These are phyloP conservation scores for Camptophora hylomeconis DNA, from an alignment of 2,329 filamentous ascomycete species.

Conservation along the genomic window DNA sequence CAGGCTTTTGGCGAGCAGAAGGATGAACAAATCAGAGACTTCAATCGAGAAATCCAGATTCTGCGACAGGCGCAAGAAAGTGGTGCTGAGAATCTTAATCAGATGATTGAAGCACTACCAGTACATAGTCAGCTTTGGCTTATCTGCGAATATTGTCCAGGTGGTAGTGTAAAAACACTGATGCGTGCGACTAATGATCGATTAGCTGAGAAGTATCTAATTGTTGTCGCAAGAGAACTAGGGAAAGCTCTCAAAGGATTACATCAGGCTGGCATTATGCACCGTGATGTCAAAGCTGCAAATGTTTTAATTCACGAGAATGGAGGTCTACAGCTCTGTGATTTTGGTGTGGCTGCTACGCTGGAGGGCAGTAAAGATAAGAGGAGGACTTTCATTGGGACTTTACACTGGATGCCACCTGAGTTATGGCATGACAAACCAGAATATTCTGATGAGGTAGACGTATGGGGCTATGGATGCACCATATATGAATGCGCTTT, in stretches of 20 bases:
- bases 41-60: constrained; percentile 50
- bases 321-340: constrained; percentile 49
- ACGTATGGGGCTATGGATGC: constrained; percentile 39
- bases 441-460: constrained; percentile 36
- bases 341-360: constrained; percentile 53
- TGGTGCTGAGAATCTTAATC: constrained; percentile 50
- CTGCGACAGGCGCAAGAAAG: constrained; percentile 50
- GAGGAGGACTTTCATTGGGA: constrained; percentile 52
- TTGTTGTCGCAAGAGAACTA: constrained; percentile 51
- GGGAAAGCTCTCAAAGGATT: constrained; percentile 48
- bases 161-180: constrained; percentile 51
- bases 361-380: constrained; percentile 48
- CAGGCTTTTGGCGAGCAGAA: constrained; percentile 31
- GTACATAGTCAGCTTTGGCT: constrained; percentile 55
- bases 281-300: constrained; percentile 53
- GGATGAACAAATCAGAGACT: constrained; percentile 39
- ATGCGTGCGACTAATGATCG: constrained; percentile 36
- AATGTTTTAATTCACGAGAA: constrained; percentile 53
- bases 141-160: constrained; percentile 53
- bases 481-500: constrained; percentile 37
- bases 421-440: constrained; percentile 39
- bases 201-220: constrained; percentile 48
- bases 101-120: constrained; percentile 50
- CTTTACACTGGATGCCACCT: constrained; percentile 54
- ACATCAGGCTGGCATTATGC: constrained; percentile 52